These are phyloP conservation scores for Cladobotryum protrusum DNA, from an alignment of 2,329 filamentous ascomycete genomes.

Conservation along the genomic window DNA sequence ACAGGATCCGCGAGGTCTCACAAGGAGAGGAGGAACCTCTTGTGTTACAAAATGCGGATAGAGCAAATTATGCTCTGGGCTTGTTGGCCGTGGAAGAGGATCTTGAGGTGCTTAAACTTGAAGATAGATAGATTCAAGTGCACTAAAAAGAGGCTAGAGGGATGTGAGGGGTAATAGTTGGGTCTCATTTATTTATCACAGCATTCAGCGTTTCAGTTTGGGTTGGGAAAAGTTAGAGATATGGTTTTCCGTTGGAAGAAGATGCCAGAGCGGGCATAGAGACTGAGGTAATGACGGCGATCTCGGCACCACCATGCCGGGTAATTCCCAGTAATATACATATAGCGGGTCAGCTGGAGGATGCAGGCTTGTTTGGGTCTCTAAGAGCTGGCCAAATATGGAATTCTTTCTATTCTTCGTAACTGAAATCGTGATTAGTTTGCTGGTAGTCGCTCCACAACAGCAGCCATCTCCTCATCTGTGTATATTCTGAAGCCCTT, in stretches of 20 bases:
- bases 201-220: too few relatives aligned
- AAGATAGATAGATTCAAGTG: neutral
- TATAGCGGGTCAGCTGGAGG: neutral
- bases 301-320: neutral
- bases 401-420: conserved; percentile 14
- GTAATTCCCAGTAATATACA: neutral
- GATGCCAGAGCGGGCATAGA: neutral
- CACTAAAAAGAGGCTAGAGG: neutral
- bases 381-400: neutral
- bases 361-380: neutral
- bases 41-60: conserved; percentile 55
- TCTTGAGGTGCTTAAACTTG: conserved; percentile 54
- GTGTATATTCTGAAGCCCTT: conserved; percentile 98
- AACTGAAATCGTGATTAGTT: conserved; percentile 38
- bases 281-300: neutral
- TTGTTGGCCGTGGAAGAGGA: conserved; percentile 73
- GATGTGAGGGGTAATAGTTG: neutral
- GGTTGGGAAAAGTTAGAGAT: too few relatives aligned
- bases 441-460: conserved; percentile 74
- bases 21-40: conserved; percentile 39
- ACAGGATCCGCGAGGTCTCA: conserved; percentile 43
- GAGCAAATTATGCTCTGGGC: conserved; percentile 71
- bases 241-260: neutral
- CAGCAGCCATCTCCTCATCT: conserved; percentile 92
- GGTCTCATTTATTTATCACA: too few relatives aligned